Evolutionary conservation across 2,329 filamentous ascomycete species (phyloP), one percentile per base, ranked within the genome.

Genomic region (Zalaria sp.): DNA sequence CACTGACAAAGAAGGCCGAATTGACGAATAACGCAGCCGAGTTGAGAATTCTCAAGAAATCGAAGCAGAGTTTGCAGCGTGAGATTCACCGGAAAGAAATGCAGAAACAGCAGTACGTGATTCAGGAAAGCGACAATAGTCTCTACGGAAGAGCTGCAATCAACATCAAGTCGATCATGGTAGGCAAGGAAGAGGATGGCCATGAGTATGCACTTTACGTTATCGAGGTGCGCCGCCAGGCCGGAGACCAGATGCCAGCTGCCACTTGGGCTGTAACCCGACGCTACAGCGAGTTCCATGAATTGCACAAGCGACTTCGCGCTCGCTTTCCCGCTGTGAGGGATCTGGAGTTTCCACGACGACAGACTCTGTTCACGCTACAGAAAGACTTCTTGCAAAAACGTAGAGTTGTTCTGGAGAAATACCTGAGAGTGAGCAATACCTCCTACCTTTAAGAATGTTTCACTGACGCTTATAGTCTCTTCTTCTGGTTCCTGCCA

Each of bases 111-210:
- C 93, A 98, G 58, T 98, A 98, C 53, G 85, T 93, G 37, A 79
- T 96, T 5, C 91, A 98, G 61, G 91, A 98, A 62, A 95, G 87
- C 56, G 93, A 98, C 58, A 98, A 94, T 60, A 94, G 87, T 59
- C 69, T 98, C 25, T 96, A 93, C 54, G 91, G 91, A 2, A 83
- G 89, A 11, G 89, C 91, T 2, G 85, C 79, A 0, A 78, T 96
- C 52, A 82, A 76, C 52, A 95, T 98, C 57, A 91, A 91, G 55
- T 85, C 84, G 0, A 88, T 94, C 41, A 86, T 94, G 64, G 85
- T 95, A 9, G 89, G 87, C 4, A 81, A 79, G 47, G 91, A 96
- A 49, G 83, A 89, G 27, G 88, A 95, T 53, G 89, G 89, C 5
- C 82, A 86, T 52, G 91, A 98, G 56, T 98, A 83, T 57, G 91